A percentile compares a stretch with the other conserved stretches of the same genome.
Evolutionary conservation across 2,329 filamentous ascomycete species (phyloP).

Genomic region (Graphiopsis chlorocephala): DNA sequence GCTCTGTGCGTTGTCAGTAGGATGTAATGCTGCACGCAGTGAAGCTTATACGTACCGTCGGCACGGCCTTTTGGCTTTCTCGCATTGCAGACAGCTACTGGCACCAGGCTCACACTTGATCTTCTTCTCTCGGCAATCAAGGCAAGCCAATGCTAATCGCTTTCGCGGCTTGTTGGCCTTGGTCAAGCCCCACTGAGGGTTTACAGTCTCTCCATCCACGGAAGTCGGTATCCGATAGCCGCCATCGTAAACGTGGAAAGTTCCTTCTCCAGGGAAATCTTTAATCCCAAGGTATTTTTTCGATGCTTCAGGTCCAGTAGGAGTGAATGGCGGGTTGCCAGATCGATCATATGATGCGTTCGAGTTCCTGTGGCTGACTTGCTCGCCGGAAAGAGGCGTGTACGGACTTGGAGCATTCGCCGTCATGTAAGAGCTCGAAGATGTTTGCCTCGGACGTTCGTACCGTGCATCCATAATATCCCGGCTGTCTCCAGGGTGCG

Average conservation of each 20-base stretch:
- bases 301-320: slow-evolving; percentile 25
- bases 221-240: slow-evolving; percentile 33
- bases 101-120: slow-evolving; percentile 92
- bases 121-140: slow-evolving; percentile 94
- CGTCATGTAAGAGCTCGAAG: slow-evolving; percentile 24
- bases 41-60: slow-evolving; percentile 59
- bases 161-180: slow-evolving; percentile 93
- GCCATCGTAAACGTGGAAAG: slow-evolving; percentile 33
- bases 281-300: slow-evolving; percentile 34
- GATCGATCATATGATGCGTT: slow-evolving; percentile 20
- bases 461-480: slow-evolving; percentile 23
- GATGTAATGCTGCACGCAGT: neutral
- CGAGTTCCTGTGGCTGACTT: slow-evolving; percentile 23
- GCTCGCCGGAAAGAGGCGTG: slow-evolving; percentile 21
- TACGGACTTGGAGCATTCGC: slow-evolving; percentile 29
- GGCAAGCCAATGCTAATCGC: slow-evolving; percentile 84
- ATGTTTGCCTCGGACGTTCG: slow-evolving; percentile 24
- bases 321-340: slow-evolving; percentile 19
- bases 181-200: slow-evolving; percentile 89
- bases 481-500: slow-evolving; percentile 22
- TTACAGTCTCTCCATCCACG: slow-evolving; percentile 82
- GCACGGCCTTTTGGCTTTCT: slow-evolving; percentile 84
- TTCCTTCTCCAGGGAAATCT: slow-evolving; percentile 30
- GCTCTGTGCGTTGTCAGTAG: slow-evolving; percentile 27
- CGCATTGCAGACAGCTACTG: slow-evolving; percentile 84